Evolutionary conservation across 2,329 filamentous ascomycete genomes (phyloP), one percentile per base, ranked within the genome.

Genomic region (Decorospora gaudefroyi): DNA sequence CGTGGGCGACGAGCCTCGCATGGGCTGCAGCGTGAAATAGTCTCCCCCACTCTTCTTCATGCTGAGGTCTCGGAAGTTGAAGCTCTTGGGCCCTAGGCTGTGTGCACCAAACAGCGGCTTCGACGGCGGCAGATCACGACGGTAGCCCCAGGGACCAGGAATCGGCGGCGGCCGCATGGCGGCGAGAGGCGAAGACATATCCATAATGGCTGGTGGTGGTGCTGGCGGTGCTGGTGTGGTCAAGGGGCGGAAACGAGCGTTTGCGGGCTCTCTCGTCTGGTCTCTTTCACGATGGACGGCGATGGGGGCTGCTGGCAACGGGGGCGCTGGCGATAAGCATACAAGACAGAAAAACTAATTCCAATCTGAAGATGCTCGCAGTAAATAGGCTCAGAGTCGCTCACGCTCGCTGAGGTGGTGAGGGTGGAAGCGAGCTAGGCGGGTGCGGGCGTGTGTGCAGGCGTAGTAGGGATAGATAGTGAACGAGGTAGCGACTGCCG

Each of bases 161-260:
- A 80, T 74, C 73, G 82, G 78, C 30, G 79, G 78, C 45, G 86
- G 89, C 76, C 90, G 90, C 85, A 97, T 88, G 44, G 92, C 90
- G 72, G 92, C 92, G 68, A 97, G 76, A 32, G 93, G 93, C 62
- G 93, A 97, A 30, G 92, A 96, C 55, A 88, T 86, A 74, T 96
- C 90, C 90, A 97, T 96, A 65, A 35, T 52, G 51, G 44, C 34
- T 41, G 28, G 32, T 27, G 28, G 27, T 38, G 15, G 22, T 16
- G n/a, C 26, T 27, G 31, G 31, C 42, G 35, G 46, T 96, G 65
- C 33, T 57, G 49, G 43, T 36, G 50, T 32, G 30, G 51, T 39
- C 42, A 52, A 48, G 46, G 46, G 43, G 49, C 41, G 41, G 47
- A 48, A 61, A 41, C 53, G 59, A 62, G 55, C 49, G 59, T 59